Base-by-base conservation (phyloP, 306 rosid species). In the Prunus kanzakura region DNA sequence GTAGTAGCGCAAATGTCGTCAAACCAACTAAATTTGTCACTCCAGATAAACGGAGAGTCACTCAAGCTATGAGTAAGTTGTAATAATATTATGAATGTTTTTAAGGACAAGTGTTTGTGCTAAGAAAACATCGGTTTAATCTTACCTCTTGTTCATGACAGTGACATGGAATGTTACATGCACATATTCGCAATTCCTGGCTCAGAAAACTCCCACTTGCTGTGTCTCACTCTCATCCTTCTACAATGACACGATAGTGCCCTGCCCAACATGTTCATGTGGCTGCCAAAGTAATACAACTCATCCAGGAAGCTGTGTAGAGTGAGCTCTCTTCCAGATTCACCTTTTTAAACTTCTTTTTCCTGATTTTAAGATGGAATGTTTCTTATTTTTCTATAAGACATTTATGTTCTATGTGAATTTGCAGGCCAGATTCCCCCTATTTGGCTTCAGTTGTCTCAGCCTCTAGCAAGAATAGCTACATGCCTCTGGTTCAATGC, bases 81-180 rank as follows among this genome's bases (percentile, higher is more conserved):
- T 38, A 7, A 38, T 38, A 38, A 38, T 38, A 20, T 70, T 49
- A 25, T 23, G 45, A 67, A 69, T 77, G 32, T 20, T 18, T 63
- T 52, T 43, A 63, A 64, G n/a, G 38, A 11, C 32, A 23, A 50
- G 29, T 14, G 45, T 23, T 25, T 50, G 61, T 67, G 32, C 76
- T 61, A 29, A 51, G 49, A 22, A 57, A 25, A 66, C 20, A 61
- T 49, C 9, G n/a, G 9, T 22, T 80, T 55, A 64, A 64, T 41
- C 78, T 20, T 63, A 30, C 56, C 54, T 66, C 65, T 79, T 62
- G 16, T 83, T 64, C 46, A 9, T 83, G 74, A 84, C 90, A 93
- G 98, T 91, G 97, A 93, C 98, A 73, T 93, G 98, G 98, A 91
- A 88, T 29, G 84, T 90, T 75, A 91, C 96, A 1, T 93, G 98